These are phyloP conservation scores for Colletotrichum magnum DNA, from an alignment of 2,329 filamentous ascomycete species.

Conservation along the genomic window DNA sequence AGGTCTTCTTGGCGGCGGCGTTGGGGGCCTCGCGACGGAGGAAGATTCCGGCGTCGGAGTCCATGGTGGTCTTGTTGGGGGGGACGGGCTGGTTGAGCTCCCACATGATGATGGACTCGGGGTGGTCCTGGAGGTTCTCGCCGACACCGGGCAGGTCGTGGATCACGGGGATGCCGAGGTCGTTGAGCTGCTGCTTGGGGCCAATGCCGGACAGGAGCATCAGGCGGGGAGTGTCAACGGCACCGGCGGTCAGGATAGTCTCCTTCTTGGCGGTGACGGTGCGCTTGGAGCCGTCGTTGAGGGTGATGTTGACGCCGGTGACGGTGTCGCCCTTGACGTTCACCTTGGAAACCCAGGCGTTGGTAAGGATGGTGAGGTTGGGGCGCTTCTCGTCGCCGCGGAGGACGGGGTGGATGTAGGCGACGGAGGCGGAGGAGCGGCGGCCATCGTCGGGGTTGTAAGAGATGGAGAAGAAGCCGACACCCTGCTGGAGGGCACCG, in stretches of 20 bases:
- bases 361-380: slow-evolving; percentile 88
- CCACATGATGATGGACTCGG: slow-evolving; percentile 75
- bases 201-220: slow-evolving; percentile 72
- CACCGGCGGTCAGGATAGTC: slow-evolving; percentile 84
- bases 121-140: slow-evolving; percentile 72
- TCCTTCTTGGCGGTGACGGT: slow-evolving; percentile 71
- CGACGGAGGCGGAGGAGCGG: slow-evolving; percentile 88
- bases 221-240: slow-evolving; percentile 83
- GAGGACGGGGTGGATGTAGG: slow-evolving; percentile 93
- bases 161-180: slow-evolving; percentile 69
- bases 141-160: slow-evolving; percentile 72
- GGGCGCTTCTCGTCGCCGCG: slow-evolving; percentile 85
- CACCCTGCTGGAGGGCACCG: slow-evolving; percentile 80
- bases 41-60: slow-evolving; percentile 91
- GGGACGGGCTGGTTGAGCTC: slow-evolving; percentile 83
- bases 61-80: slow-evolving; percentile 88
- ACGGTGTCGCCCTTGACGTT: slow-evolving; percentile 80
- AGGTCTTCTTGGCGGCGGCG: slow-evolving; percentile 68
- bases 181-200: slow-evolving; percentile 65
- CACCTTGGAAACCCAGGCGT: slow-evolving; percentile 88
- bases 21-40: slow-evolving; percentile 82
- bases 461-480: slow-evolving; percentile 91
- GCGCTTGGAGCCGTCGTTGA: slow-evolving; percentile 66
- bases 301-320: slow-evolving; percentile 78
- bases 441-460: slow-evolving; percentile 92